Conservation (phyloP, 2,329 filamentous ascomycete species). For the Setomelanomma holmii region DNA sequence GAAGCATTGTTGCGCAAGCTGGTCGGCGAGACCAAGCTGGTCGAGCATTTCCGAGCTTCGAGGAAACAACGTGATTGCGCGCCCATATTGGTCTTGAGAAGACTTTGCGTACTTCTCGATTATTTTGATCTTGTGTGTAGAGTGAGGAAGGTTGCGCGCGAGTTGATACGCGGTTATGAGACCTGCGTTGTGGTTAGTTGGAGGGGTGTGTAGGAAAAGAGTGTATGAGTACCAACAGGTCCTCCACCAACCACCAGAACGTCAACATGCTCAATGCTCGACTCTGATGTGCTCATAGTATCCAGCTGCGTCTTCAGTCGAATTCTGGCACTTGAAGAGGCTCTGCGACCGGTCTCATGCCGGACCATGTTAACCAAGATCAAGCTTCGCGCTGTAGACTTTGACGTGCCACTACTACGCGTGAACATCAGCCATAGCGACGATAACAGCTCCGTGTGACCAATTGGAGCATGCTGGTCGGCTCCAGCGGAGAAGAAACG, state of each 20-base stretch:
- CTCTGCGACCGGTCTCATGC: background rate
- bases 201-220: background rate
- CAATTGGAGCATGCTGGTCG: slow-evolving; percentile 2
- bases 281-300: slow-evolving; percentile 13
- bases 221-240: slow-evolving; percentile 49
- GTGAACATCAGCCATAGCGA: background rate
- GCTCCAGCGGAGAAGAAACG: background rate
- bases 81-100: slow-evolving; percentile 60
- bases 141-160: slow-evolving; percentile 49
- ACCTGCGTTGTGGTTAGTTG: slow-evolving; percentile 20
- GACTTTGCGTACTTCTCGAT: slow-evolving; percentile 60
- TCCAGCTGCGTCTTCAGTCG: background rate
- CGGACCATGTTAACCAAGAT: slow-evolving; percentile 6
- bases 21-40: slow-evolving; percentile 58
- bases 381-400: slow-evolving; percentile 2
- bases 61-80: slow-evolving; percentile 63
- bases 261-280: slow-evolving; percentile 22
- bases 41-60: slow-evolving; percentile 61
- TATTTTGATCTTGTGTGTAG: slow-evolving; percentile 54
- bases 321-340: background rate
- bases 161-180: slow-evolving; percentile 57
- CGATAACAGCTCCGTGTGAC: slow-evolving; percentile 3
- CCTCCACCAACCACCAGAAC: slow-evolving; percentile 48
- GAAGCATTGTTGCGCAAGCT: slow-evolving; percentile 61
- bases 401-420: background rate